Conservation (phyloP, 306 rosid species). For the Albizia julibrissin region DNA sequence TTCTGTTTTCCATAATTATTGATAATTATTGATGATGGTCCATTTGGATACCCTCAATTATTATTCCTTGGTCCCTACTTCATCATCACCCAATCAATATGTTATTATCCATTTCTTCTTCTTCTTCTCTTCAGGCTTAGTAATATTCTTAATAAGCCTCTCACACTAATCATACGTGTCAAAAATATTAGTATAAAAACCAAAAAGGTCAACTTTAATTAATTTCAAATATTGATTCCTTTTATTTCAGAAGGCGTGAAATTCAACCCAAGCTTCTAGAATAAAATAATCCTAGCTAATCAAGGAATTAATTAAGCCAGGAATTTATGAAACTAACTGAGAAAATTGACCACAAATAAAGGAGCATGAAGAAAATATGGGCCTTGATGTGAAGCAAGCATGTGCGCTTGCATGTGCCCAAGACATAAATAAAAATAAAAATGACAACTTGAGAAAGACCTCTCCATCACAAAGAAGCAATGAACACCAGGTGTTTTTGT, state of each 20-base stretch:
- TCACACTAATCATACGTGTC: not conserved
- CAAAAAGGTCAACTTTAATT: not conserved
- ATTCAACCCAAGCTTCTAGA: not conserved
- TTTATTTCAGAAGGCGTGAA: not conserved
- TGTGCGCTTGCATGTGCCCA: slow-evolving; percentile 44
- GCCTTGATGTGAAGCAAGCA: slow-evolving; percentile 44
- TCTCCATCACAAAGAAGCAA: not conserved
- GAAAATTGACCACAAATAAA: not conserved
- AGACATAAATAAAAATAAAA: not conserved
- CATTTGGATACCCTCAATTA: slow-evolving; percentile 5
- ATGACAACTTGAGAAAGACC: slow-evolving; percentile 15
- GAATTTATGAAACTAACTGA: slow-evolving; percentile 9
- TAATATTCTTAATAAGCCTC: not conserved
- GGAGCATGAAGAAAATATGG: not conserved
- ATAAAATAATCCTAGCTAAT: not conserved
- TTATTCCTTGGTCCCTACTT: not conserved
- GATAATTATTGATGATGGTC: slow-evolving; percentile 7
- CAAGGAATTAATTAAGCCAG: slow-evolving; percentile 21
- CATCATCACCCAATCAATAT: not conserved
- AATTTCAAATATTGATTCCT: not conserved
- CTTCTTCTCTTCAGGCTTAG: not conserved
- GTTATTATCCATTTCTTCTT: not conserved
- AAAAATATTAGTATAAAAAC: not conserved
- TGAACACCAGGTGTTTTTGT: slow-evolving; percentile 26
- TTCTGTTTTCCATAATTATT: not conserved